Base-by-base conservation (phyloP, 306 rosid genomes). In the Vigna trinervia region DNA sequence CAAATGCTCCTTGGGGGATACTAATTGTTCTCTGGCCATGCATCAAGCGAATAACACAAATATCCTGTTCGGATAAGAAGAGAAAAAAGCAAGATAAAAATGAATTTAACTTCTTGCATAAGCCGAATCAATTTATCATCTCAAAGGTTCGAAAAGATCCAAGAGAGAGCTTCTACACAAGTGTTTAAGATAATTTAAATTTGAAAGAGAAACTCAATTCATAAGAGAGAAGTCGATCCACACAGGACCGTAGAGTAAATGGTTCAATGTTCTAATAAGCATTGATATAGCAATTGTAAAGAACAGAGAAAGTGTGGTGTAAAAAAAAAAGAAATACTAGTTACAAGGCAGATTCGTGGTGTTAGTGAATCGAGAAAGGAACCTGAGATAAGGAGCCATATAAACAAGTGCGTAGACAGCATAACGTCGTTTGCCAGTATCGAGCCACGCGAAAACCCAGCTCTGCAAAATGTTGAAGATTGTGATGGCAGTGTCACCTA, bases 361-460 rank as follows among this genome's bases (percentile, higher is more conserved):
- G 63, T 12, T 2, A 26, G 43, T 60, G 26, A 62, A n/a, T 57
- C 39, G 58, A 43, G 83, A 74, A 53, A 47, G 47, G 76, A 70
- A 38, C 99, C 97, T 95, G 69, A 92, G 75, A 77, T 95, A 92
- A 23, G 99, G 97, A 71, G 80, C 80, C 92, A 95, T 82, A 83
- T 92, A 92, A 22, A 89, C 97, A 68, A 95, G 84, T 8, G 99
- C 76, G 66, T 90, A 95, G 15, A 95, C 83, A 15, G 83, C 97
- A 83, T 92, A 95, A 22, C 91, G 97, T 23, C 89, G 83, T 23
- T 84, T 79, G 12, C 97, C 97, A 43, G 91, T 85, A 76, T 92
- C 99, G 26, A 95, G 80, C 97, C 93, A 95, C 3, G 97, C 97
- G 76, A 95, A 95, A 78, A 95, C 88, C 98, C 98, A 95, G 79